Evolutionary conservation across 1,284 basidiomycete species (phyloP), one percentile per base, ranked within the genome.

Genomic region (Entoloma clypeatum): DNA sequence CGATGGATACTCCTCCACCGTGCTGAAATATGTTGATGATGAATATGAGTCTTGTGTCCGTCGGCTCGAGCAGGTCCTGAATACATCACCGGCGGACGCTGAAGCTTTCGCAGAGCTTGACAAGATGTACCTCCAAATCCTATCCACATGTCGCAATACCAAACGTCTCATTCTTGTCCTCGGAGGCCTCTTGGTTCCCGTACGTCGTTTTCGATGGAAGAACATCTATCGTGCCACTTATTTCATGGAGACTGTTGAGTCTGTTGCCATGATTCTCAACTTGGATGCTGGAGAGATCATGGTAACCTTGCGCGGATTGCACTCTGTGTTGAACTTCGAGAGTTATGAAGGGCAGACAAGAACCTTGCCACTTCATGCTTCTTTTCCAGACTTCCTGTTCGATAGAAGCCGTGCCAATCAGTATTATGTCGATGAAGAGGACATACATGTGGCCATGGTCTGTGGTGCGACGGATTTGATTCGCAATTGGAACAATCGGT

Each of bases 1-100:
- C 2, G 50, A 51, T 11, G 53, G 55, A 2, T 57, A 57, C 41
- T 62, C 55, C 5, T 46, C 50, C 4, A 57, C 54, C 4, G 50
- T 59, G 10, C 34, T 59, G 3, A 55, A 54, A 32, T 62, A 50
- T 37, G 32, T 62, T 21, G 43, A 26, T 44, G 31, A 41, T 34
- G 31, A 36, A 26, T 13, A 23, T 34, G 7, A 22, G 14, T 9
- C 36, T 44, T 29, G 36, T 14, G 14, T 41, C 32, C 7, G 26
- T 50, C 17, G 44, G 45, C 26, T 42, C 48, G 11, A 43, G 28
- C 19, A 24, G 8, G 31, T 51, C 9, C 29, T 43, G 6, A 14
- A 29, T 7, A 33, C 30, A 36, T 5, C 51, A 43, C 4, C 46
- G 41, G 19, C 19, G 27, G 7, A 35, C 41, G 27, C 48, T 7